Base-by-base conservation (phyloP, 345 rosid genomes). In the Isatis tinctoria region DNA sequence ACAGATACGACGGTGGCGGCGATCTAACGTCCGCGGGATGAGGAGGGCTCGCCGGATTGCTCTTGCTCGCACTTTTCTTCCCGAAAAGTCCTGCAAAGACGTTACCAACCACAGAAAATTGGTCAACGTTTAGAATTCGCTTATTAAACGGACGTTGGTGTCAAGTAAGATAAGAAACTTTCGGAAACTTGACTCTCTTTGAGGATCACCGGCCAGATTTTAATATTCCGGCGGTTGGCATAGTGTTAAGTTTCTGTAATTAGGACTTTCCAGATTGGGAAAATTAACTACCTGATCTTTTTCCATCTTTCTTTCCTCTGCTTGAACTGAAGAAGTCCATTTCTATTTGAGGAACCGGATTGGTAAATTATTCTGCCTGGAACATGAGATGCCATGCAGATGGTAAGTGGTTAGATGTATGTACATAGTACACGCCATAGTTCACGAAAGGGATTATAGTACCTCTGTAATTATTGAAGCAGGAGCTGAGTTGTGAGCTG, bases 281-380 rank as follows among this genome's bases (percentile, higher is more conserved):
- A 32, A 32, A 32, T 5, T 32, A 32, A 8, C 14, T 35, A 68
- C 74, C 74, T 58, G 66, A 70, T 70, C 18, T 22, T 58, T 70
- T 70, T 1, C 59, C 67, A 22, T 70, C 74, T 70, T 59, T 70
- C 74, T 70, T 70, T 14, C 47, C 66, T 70, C 16, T 58, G 65
- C 65, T 58, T 3, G 74, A 70, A 18, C 26, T 54, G 66, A 70
- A 70, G 13, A 70, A 57, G 57, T 70, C 74, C 74, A 70, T 69
- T 17, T 41, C 9, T 8, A 33, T 30, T 5, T 30, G 9, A 33
- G 36, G 6, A 30, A 33, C 9, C 9, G 9, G 36, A 6, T 33
- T 33, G 36, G 36, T 33, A 6, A 10, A 33, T 0, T 2, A 40
- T 9, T 8, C 33, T 61, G 48, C 16, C 6, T 14, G 51, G 47